Base-by-base conservation (phyloP, 106 monocot species). In the Dendrobium officinale region DNA sequence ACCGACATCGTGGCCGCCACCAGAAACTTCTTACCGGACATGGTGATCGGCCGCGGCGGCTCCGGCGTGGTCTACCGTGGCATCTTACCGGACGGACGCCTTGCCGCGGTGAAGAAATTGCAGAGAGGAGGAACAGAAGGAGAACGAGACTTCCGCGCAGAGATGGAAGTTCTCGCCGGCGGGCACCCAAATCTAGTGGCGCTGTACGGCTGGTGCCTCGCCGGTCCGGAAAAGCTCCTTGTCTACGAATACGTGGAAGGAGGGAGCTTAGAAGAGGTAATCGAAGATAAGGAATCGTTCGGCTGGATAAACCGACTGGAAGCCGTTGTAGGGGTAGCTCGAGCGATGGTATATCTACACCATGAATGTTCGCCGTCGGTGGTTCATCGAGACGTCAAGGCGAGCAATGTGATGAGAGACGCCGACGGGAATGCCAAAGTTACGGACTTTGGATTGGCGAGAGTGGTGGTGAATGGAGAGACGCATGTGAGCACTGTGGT, bases 351-450 rank as follows among this genome's bases (percentile, higher is more conserved):
- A 6, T 91, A 86, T 80, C 79, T 95, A 11, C 95, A 95, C 82
- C 89, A 95, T 42, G 93, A 84, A 37, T 95, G 95, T 80, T 1
- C 5, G 15, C 95, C 93, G 64, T 91, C 88, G n/a, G 91, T 95
- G 75, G 95, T 95, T 16, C 95, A 95, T 80, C 86, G 95, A 5
- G 95, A 95, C 82, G 92, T 95, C 73, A 95, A 95, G 81, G 95
- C 95, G 67, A 91, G 91, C 82, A 95, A 95, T 59, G 93, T 93
- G 76, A 54, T 95, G 82, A 73, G 93, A 33, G 91, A 91, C 73
- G 55, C 88, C 11, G 43, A 19, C 0, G 93, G 93, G 11, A 29
- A 67, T 42, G 89, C 88, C 54, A 78, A 81, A 77, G 85, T 95
- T 75, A 89, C 92, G 67, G 95, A 95, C 61, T 93, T 95, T 45